phyloP scores from a whole-genome alignment of 345 rosid species.

The Moricandia moricandioides region DNA sequence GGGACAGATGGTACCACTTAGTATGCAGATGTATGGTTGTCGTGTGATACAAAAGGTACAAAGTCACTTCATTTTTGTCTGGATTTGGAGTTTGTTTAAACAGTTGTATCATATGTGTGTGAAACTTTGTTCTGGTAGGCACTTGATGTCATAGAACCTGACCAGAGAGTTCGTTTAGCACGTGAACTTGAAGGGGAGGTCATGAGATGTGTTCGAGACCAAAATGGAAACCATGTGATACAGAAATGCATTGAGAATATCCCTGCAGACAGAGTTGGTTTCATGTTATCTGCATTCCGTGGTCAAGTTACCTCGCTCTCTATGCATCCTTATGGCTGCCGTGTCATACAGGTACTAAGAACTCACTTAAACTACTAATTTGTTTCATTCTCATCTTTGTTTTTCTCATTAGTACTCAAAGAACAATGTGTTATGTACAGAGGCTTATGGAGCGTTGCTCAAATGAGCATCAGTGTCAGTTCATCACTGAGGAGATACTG shows the following conservation, averaged over 20 bases:
- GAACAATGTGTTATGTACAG: constrained; percentile 32
- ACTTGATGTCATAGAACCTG: constrained; percentile 67
- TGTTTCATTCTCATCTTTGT: neutral
- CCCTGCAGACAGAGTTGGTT: constrained; percentile 53
- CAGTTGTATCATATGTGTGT: neutral
- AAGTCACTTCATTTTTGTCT: neutral
- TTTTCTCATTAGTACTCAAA: constrained; percentile 6
- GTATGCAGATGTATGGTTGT: constrained; percentile 76
- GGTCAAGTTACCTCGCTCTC: constrained; percentile 68
- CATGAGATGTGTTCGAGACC: constrained; percentile 77
- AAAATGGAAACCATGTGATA: constrained; percentile 83
- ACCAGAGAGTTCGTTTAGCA: constrained; percentile 61
- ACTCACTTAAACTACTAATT: neutral
- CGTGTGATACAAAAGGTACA: constrained; percentile 73
- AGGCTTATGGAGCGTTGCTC: constrained; percentile 68
- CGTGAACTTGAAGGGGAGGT: constrained; percentile 74
- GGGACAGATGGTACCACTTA: constrained; percentile 59
- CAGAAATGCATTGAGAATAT: constrained; percentile 75
- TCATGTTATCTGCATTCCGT: constrained; percentile 56
- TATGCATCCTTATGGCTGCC: constrained; percentile 77
- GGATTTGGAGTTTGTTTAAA: neutral
- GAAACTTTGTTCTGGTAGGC: constrained; percentile 43
- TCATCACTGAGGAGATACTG: constrained; percentile 59
- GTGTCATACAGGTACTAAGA: constrained; percentile 64
- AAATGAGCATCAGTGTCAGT: constrained; percentile 45